Conservation (phyloP, 495 filamentous ascomycete genomes). For the Penicillium paxilli region DNA sequence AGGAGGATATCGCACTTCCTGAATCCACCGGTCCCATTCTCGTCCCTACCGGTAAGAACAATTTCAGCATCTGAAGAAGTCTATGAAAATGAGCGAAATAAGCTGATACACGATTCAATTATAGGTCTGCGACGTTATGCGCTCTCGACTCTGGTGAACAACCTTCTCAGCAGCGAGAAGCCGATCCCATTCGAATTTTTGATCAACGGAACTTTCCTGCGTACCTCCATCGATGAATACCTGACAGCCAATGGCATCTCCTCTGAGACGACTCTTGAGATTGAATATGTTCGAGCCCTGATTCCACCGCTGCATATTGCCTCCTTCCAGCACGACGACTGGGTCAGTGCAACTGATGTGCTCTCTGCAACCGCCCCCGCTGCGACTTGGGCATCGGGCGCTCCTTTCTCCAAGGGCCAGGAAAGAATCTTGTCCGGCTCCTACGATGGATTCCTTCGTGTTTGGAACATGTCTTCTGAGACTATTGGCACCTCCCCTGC, state of each 20-base stretch:
- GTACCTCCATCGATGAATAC: conserved; percentile 86
- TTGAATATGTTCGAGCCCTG: conserved; percentile 90
- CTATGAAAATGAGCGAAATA: neutral
- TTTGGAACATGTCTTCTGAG: conserved; percentile 87
- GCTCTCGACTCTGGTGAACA: conserved; percentile 91
- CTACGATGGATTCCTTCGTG: conserved; percentile 81
- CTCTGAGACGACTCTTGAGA: conserved; percentile 76
- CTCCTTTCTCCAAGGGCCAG: conserved; percentile 44
- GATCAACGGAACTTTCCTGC: conserved; percentile 85
- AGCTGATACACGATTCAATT: neutral
- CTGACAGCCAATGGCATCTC: conserved; percentile 82
- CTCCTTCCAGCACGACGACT: conserved; percentile 93
- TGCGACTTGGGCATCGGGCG: conserved; percentile 53
- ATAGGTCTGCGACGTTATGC: conserved; percentile 83
- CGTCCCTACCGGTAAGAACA: conserved; percentile 60
- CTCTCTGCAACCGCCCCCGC: conserved; percentile 66
- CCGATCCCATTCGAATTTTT: conserved; percentile 96
- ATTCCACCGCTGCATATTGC: conserved; percentile 84
- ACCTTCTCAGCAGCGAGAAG: conserved; percentile 72
- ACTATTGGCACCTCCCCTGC: conserved; percentile 68
- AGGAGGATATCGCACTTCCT: conserved; percentile 60
- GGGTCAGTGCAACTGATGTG: conserved; percentile 91
- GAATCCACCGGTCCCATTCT: conserved; percentile 63
- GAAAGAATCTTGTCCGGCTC: conserved; percentile 82
- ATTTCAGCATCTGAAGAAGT: conserved; percentile 7